Conservation (phyloP, 2,329 filamentous ascomycete genomes). For the Claviceps pazoutovae region DNA sequence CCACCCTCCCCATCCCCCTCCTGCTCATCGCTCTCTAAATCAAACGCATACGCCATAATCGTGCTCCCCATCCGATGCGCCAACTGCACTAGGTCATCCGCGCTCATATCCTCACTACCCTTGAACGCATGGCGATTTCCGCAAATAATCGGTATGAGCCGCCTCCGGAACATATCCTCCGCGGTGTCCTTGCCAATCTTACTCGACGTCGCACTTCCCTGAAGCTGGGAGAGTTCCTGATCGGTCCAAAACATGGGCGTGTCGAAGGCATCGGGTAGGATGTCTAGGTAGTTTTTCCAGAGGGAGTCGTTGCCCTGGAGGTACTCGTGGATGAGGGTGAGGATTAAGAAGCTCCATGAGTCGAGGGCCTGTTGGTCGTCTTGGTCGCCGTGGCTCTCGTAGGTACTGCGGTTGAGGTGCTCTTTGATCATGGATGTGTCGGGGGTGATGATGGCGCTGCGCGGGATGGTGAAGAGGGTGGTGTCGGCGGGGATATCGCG, state of each 20-base stretch:
- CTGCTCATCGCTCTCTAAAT: conserved; percentile 48
- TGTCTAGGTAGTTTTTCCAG: conserved; percentile 67
- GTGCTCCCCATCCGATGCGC: conserved; percentile 75
- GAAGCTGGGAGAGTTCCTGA: conserved; percentile 55
- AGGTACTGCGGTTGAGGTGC: conserved; percentile 20
- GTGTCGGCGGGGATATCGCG: conserved; percentile 59
- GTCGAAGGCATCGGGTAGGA: conserved; percentile 60
- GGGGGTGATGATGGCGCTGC: conserved; percentile 53
- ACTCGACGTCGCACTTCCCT: conserved; percentile 60
- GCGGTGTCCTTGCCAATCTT: conserved; percentile 66
- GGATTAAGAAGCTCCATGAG: conserved; percentile 48
- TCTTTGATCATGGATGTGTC: conserved; percentile 56
- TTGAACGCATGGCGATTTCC: conserved; percentile 30
- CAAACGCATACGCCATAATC: conserved; percentile 90
- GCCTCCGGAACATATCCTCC: conserved; percentile 50
- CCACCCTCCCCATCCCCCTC: conserved; percentile 18
- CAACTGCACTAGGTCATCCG: conserved; percentile 32
- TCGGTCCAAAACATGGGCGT: conserved; percentile 83
- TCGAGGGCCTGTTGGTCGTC: conserved; percentile 28
- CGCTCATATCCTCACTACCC: conserved; percentile 20
- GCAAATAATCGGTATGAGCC: conserved; percentile 38
- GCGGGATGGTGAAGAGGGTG: conserved; percentile 67
- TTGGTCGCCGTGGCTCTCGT: conserved; percentile 25
- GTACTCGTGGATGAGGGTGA: conserved; percentile 69
- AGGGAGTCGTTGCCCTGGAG: conserved; percentile 43